These are phyloP conservation scores for Tricholoma hemisulphureum DNA, from an alignment of 768 basidiomycete species.

Conservation along the genomic window DNA sequence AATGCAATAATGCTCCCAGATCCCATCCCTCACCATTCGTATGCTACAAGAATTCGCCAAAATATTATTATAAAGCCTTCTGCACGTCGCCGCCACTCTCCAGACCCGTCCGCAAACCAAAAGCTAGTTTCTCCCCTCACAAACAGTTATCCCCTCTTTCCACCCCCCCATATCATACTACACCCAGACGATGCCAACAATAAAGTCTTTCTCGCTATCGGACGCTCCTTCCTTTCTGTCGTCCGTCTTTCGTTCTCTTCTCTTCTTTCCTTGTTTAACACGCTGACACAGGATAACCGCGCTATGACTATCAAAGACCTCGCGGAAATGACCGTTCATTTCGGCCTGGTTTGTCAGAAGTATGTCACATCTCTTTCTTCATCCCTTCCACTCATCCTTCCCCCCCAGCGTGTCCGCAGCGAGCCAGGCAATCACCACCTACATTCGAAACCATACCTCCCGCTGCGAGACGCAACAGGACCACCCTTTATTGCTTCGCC, in stretches of 20 bases:
- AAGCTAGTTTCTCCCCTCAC: constrained; percentile 12
- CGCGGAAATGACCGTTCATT: constrained; percentile 63
- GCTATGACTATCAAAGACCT: constrained; percentile 88
- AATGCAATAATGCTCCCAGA: constrained; percentile 11
- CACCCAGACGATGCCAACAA: constrained; percentile 72
- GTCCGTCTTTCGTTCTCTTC: constrained; percentile 41
- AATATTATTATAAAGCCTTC: constrained; percentile 53
- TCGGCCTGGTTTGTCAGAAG: constrained; percentile 76
- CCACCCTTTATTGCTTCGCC: constrained; percentile 70
- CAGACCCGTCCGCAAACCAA: constrained; percentile 34
- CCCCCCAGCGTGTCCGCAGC: constrained; percentile 66
- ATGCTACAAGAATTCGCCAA: constrained; percentile 56
- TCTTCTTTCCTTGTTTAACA: constrained; percentile 14
- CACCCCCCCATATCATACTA: constrained; percentile 61
- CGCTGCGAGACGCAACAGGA: constrained; percentile 73
- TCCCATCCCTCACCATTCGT: constrained; percentile 33
- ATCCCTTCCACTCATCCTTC: constrained; percentile 6
- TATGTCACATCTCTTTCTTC: constrained; percentile 27
- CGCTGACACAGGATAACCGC: constrained; percentile 60
- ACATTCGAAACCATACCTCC: constrained; percentile 68
- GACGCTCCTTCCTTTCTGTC: constrained; percentile 69
- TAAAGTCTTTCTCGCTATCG: constrained; percentile 74
- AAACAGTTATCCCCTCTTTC: constrained; percentile 44
- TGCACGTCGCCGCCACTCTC: constrained; percentile 46
- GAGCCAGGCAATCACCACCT: constrained; percentile 81